phyloP scores from a whole-genome alignment of 345 rosid genomes.

The Gossypioides kirkii region DNA sequence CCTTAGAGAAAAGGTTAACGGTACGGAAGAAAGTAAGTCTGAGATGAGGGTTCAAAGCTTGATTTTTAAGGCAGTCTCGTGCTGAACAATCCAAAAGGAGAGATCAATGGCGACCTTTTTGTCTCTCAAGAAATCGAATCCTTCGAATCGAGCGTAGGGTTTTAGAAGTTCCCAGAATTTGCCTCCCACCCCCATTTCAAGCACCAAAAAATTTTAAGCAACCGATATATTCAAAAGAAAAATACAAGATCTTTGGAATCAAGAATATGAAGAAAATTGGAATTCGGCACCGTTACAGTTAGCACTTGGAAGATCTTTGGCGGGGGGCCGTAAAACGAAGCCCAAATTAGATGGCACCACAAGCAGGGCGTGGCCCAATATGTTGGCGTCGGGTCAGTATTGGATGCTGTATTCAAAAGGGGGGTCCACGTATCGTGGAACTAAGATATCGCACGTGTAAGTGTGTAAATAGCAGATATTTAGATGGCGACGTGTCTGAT shows the following conservation, averaged over 20 bases:
- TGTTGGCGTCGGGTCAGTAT: background rate
- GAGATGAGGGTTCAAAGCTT: conserved; percentile 53
- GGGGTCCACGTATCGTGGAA: background rate
- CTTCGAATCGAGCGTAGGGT: conserved; percentile 55
- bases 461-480: background rate
- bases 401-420: background rate
- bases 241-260: no score
- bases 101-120: conserved; percentile 86
- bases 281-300: background rate
- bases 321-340: background rate
- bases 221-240: background rate
- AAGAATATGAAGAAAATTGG: background rate
- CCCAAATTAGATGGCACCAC: background rate
- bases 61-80: conserved; percentile 63
- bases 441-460: background rate
- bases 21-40: conserved; percentile 88
- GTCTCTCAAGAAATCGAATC: conserved; percentile 56
- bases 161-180: conserved; percentile 85
- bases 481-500: conserved; percentile 1
- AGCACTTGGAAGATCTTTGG: background rate
- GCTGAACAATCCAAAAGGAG: conserved; percentile 84
- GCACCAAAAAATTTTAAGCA: background rate
- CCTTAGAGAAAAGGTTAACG: conserved; percentile 83
- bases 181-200: conserved; percentile 76
- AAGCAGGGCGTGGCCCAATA: background rate